phyloP scores from a whole-genome alignment of 176 grass and related monocot genomes.

The Eremochloa ophiuroides region DNA sequence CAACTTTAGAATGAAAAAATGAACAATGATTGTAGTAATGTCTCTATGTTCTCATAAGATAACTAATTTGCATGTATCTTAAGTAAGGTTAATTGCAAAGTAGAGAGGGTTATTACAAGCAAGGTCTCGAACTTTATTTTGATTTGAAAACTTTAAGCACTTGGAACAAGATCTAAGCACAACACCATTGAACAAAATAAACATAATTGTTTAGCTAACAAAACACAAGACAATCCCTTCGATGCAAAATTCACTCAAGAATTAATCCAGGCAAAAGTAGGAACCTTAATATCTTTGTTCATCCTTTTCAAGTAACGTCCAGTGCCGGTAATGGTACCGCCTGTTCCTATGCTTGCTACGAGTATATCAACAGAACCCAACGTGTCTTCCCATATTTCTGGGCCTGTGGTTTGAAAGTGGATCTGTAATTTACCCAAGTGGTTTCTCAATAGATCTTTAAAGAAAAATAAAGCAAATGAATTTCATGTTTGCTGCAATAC shows the following conservation, averaged over 20 bases:
- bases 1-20: background rate
- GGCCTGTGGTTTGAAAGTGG: slow-evolving; percentile 99
- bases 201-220: background rate
- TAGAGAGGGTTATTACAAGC: background rate
- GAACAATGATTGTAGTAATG: background rate
- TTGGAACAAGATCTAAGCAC: background rate
- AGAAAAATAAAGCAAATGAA: slow-evolving; percentile 31
- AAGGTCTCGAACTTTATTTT: background rate
- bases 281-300: slow-evolving; percentile 85
- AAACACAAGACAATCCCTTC: background rate
- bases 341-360: slow-evolving; percentile 94
- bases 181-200: background rate
- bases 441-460: slow-evolving; percentile 47
- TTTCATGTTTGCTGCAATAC: slow-evolving; percentile 1
- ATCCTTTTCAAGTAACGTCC: slow-evolving; percentile 86
- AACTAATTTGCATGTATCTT: background rate
- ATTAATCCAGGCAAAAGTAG: slow-evolving; percentile 18
- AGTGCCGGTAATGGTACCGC: slow-evolving; percentile 78
- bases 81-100: background rate
- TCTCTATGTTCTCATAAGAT: background rate
- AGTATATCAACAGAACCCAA: slow-evolving; percentile 89
- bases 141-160: background rate
- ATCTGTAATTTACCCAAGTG: slow-evolving; percentile 90
- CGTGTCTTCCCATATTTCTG: slow-evolving; percentile 98
- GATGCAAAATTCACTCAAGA: background rate